Conservation (phyloP, 2,329 filamentous ascomycete species). For the Apiospora malaysiana region DNA sequence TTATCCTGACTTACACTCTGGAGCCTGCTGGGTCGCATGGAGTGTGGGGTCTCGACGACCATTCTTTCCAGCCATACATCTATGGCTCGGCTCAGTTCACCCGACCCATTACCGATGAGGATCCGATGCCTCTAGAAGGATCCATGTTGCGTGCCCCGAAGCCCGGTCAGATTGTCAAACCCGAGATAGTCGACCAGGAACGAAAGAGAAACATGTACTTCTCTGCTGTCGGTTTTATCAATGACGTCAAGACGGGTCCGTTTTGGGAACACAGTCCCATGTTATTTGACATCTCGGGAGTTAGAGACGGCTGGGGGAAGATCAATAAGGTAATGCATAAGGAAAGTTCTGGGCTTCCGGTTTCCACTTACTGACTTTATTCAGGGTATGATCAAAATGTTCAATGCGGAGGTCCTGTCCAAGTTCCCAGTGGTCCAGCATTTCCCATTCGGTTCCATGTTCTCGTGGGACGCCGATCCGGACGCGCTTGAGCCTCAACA, state of each 20-base stretch:
- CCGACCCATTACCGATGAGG: conserved; percentile 69
- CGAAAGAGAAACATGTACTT: conserved; percentile 85
- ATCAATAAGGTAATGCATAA: conserved; percentile 75
- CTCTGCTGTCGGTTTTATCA: conserved; percentile 93
- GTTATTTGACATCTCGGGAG: conserved; percentile 90
- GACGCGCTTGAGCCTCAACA: conserved; percentile 55
- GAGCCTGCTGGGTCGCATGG: conserved; percentile 96
- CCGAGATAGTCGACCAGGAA: conserved; percentile 67
- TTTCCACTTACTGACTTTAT: conserved; percentile 19
- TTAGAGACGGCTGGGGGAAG: conserved; percentile 94
- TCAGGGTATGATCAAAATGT: conserved; percentile 99
- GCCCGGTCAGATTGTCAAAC: conserved; percentile 71
- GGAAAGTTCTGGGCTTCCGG: background rate
- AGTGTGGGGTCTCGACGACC: conserved; percentile 98
- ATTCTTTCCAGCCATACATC: conserved; percentile 92
- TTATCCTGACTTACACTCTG: conserved; percentile 90
- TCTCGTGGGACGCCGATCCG: conserved; percentile 75
- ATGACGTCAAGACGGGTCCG: conserved; percentile 93
- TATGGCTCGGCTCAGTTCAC: conserved; percentile 92
- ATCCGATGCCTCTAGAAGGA: conserved; percentile 77
- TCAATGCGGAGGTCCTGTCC: conserved; percentile 91
- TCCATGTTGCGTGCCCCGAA: conserved; percentile 75
- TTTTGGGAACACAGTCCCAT: conserved; percentile 98
- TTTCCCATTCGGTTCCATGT: conserved; percentile 83
- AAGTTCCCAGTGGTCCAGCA: conserved; percentile 99